phyloP scores from a whole-genome alignment of 352 stramenopile genomes.

The Halophytophthora polymorphica region DNA sequence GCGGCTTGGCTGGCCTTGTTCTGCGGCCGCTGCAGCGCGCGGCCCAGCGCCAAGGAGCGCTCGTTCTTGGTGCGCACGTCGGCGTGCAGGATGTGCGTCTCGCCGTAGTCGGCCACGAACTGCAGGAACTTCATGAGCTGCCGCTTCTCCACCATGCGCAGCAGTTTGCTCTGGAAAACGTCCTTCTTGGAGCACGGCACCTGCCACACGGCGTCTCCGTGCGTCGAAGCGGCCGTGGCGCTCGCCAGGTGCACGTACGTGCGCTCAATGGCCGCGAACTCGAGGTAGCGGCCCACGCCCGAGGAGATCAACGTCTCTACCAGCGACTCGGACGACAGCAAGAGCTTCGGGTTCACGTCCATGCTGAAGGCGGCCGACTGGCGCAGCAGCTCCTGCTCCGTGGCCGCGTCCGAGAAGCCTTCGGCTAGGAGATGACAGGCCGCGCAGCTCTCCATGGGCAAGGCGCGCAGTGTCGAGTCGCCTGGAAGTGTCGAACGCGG shows the following conservation, averaged over 20 bases:
- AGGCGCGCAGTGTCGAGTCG: constrained; percentile 8
- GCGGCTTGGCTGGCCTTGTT: constrained; percentile 72
- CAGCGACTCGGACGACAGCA: constrained; percentile 74
- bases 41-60: constrained; percentile 65
- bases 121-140: constrained; percentile 91
- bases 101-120: constrained; percentile 84
- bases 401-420: constrained; percentile 33
- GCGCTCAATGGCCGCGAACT: constrained; percentile 85
- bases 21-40: constrained; percentile 80
- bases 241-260: constrained; percentile 66
- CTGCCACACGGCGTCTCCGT: constrained; percentile 54
- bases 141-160: constrained; percentile 86
- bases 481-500: too few relatives aligned
- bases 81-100: constrained; percentile 64
- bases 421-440: constrained; percentile 43
- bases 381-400: constrained; percentile 28
- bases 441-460: constrained; percentile 48
- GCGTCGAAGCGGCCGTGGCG: constrained; percentile 3
- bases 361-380: constrained; percentile 70
- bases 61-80: constrained; percentile 88
- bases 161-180: constrained; percentile 84
- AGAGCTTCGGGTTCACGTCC: constrained; percentile 74
- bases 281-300: constrained; percentile 81
- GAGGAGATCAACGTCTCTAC: constrained; percentile 85
- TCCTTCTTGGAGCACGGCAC: constrained; percentile 90